These are phyloP conservation scores for Clonostachys rhizophaga DNA, from an alignment of 2,329 filamentous ascomycete species.

Conservation along the genomic window DNA sequence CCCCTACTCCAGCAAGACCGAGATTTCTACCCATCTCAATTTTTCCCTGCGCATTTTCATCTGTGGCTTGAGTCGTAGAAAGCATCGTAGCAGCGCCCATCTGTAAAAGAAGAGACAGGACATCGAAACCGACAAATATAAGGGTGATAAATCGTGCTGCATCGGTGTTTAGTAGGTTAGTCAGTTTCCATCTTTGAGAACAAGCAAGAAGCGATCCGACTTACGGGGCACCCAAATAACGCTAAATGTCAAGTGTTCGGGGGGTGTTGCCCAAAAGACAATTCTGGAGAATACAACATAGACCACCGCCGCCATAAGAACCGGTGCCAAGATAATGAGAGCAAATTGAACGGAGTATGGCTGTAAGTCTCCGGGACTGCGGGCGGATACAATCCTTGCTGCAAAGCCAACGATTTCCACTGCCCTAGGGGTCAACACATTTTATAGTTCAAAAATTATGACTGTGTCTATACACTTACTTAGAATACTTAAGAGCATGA, in stretches of 20 bases:
- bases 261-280: slow-evolving; percentile 13
- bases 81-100: slow-evolving; percentile 31
- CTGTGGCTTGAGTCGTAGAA: slow-evolving; percentile 22
- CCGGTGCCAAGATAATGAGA: slow-evolving; percentile 3
- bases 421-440: neutral
- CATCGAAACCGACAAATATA: slow-evolving; percentile 33
- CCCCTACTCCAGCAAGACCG: slow-evolving; percentile 6
- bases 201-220: too few species aligned
- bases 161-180: too few species aligned
- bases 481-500: neutral
- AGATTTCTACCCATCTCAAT: slow-evolving; percentile 28
- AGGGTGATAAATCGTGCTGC: slow-evolving; percentile 17
- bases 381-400: neutral
- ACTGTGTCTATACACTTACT: neutral
- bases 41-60: slow-evolving; percentile 17
- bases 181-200: too few species aligned
- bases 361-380: neutral
- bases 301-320: neutral
- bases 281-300: slow-evolving; percentile 5
- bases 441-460: neutral
- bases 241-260: slow-evolving; percentile 7
- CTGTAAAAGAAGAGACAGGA: slow-evolving; percentile 30
- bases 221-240: slow-evolving; percentile 1
- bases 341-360: neutral
- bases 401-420: neutral